Evolutionary conservation across 345 rosid species (phyloP), one percentile per base, ranked within the genome.

Genomic region (Cardamine resedifolia): DNA sequence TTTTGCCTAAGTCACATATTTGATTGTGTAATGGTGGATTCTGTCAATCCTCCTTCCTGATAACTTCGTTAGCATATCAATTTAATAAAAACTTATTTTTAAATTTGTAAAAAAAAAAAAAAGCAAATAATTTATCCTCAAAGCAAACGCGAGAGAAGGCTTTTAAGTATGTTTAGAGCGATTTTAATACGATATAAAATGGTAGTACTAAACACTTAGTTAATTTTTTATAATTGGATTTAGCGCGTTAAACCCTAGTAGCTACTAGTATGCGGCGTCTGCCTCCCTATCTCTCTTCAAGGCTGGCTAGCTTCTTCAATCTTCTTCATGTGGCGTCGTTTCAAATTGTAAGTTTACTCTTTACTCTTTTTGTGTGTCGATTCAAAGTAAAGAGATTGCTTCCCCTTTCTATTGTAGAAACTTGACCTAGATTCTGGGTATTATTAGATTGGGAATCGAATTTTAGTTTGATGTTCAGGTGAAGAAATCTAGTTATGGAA

Each of bases 311-410:
- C 47, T 28, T 19, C 48, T 58, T 70, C 47, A 3, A 18, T 16
- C 27, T 20, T 56, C 10, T 68, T 43, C 28, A 20, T 43, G 15
- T 27, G 30, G 64, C n/a, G 21, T 56, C 34, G 57, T 47, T 33
- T 70, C 49, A 16, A 23, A 58, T 12, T 59, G 74, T 70, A 70
- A 59, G 74, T 33, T 11, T 69, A 9, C 3, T n/a, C 53, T 55
- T 19, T 7, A 36, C 10, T 43, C 49, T 19, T 55, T 5, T 14
- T 14, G 7, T 19, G 27, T 38, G 16, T 16, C 9, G 23, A 47
- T 30, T 16, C 21, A 24, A 38, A 10, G 6, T 34, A 24, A 7
- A 23, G 18, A 11, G 34, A 66, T 38, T 41, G 55, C 19, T 39
- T 45, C 71, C 7, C 7, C 14, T 4, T 18, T 67, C 19, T 56